These are phyloP conservation scores for Penstemon newberryi DNA, from an alignment of 257 asterid species.

Conservation along the genomic window DNA sequence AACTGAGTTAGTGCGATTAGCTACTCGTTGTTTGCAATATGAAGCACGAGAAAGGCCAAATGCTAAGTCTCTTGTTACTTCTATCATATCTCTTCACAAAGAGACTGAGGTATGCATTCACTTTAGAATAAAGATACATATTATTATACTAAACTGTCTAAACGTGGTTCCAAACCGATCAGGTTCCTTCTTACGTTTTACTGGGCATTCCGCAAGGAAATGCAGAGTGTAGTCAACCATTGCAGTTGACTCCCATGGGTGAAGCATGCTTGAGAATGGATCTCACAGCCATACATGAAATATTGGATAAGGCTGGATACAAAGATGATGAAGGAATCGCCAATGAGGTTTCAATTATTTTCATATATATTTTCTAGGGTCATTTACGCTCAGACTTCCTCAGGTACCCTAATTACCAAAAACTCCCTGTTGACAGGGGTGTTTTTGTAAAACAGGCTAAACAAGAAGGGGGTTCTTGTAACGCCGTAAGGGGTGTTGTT, in stretches of 20 bases:
- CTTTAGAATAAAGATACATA: no score
- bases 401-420: no score
- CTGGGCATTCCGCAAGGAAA: constrained; percentile 72
- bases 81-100: constrained; percentile 76
- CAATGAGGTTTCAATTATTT: constrained; percentile 58
- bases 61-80: constrained; percentile 62
- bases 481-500: no score
- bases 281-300: constrained; percentile 82
- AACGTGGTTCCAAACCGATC: neutral
- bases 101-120: constrained; percentile 65
- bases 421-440: no score
- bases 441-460: no score
- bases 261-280: constrained; percentile 97
- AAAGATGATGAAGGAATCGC: constrained; percentile 92
- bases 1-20: constrained; percentile 81
- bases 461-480: no score
- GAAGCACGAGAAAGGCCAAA: constrained; percentile 95
- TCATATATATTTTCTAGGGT: no score
- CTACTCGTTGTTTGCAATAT: constrained; percentile 91
- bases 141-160: no score
- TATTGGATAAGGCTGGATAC: constrained; percentile 75
- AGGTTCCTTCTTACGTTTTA: constrained; percentile 84
- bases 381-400: no score
- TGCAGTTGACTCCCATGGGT: constrained; percentile 73
- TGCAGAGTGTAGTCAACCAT: constrained; percentile 29